Conservation (phyloP, 2,329 filamentous ascomycete genomes). For the Penicillium sp. region DNA sequence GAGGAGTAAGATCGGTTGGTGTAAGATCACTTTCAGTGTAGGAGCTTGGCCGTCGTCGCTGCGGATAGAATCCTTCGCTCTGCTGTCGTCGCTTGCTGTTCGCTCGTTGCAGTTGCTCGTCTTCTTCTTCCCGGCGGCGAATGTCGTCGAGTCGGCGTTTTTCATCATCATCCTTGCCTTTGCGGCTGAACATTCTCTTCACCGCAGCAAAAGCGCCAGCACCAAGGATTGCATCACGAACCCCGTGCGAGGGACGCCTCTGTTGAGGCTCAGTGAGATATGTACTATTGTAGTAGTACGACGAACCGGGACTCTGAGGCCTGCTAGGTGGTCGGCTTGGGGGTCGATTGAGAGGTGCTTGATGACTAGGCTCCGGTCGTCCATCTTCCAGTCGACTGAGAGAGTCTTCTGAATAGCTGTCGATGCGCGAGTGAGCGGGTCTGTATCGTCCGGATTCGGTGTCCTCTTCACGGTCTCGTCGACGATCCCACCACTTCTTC, state of each 20-base stretch:
- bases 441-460: constrained; percentile 54
- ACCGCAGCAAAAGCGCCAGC: constrained; percentile 63
- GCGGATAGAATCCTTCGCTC: constrained; percentile 58
- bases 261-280: constrained; percentile 46
- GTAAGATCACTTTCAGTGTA: constrained; percentile 40
- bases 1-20: constrained; percentile 34
- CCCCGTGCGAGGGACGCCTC: constrained; percentile 46
- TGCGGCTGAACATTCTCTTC: constrained; percentile 60
- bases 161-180: constrained; percentile 55
- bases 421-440: constrained; percentile 50
- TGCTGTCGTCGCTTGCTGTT: constrained; percentile 60
- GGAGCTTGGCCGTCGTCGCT: constrained; percentile 31
- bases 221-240: constrained; percentile 63
- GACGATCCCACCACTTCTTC: constrained; percentile 58
- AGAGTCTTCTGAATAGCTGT: constrained; percentile 42
- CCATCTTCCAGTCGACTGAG: constrained; percentile 53
- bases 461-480: constrained; percentile 53
- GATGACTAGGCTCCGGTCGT: constrained; percentile 44
- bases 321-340: constrained; percentile 34
- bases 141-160: constrained; percentile 59
- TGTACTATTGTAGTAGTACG: constrained; percentile 40
- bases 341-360: constrained; percentile 33
- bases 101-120: constrained; percentile 53
- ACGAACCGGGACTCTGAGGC: constrained; percentile 35
- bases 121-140: constrained; percentile 51